These are phyloP conservation scores for Acanthochlamys bracteata DNA, from an alignment of 106 monocot species.

Conservation along the genomic window DNA sequence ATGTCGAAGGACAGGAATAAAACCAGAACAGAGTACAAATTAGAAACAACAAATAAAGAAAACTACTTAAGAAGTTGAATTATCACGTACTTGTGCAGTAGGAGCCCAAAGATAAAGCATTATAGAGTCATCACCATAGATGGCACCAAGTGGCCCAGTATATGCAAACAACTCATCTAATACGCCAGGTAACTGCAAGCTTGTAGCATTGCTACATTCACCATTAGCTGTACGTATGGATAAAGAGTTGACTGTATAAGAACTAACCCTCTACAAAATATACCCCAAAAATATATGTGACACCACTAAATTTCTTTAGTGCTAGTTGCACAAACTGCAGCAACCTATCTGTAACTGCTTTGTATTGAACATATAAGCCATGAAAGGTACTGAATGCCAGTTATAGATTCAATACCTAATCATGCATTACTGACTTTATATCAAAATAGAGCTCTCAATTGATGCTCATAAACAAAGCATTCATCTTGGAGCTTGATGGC, in stretches of 20 bases:
- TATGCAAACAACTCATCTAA: conserved; percentile 85
- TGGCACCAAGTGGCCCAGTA: conserved; percentile 69
- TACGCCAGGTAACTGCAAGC: conserved; percentile 81
- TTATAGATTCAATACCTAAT: too few relatives aligned
- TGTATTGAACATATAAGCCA: too few relatives aligned
- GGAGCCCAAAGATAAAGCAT: conserved; percentile 83
- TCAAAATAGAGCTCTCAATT: too few relatives aligned
- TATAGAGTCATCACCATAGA: conserved; percentile 35
- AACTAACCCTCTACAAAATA: too few relatives aligned
- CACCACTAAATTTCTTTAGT: too few relatives aligned
- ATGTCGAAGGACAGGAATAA: background rate
- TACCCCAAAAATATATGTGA: too few relatives aligned
- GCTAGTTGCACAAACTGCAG: too few relatives aligned
- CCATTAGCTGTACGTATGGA: conserved; percentile 31
- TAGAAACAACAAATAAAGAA: background rate
- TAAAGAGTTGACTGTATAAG: background rate
- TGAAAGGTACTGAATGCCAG: too few relatives aligned
- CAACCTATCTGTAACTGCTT: too few relatives aligned
- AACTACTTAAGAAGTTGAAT: background rate
- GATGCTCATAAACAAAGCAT: too few relatives aligned
- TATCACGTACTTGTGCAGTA: conserved; percentile 64
- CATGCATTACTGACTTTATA: too few relatives aligned
- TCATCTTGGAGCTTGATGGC: too few relatives aligned
- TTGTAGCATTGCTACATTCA: conserved; percentile 46
- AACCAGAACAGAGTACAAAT: background rate